Base-by-base conservation (phyloP, 2,329 filamentous ascomycete genomes). In the Colletotrichum theobromicola region DNA sequence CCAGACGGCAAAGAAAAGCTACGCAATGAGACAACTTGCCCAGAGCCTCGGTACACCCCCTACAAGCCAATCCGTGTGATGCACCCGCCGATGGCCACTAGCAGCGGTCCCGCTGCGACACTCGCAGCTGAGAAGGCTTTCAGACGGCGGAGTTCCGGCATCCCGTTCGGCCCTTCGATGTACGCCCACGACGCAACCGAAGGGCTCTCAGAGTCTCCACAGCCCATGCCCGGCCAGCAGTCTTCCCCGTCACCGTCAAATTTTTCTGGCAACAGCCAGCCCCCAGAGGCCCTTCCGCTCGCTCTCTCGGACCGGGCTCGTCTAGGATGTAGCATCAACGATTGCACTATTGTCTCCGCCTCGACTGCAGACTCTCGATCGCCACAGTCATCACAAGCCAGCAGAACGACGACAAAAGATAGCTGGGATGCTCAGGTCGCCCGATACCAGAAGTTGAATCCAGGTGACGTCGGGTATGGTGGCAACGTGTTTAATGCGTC, bases 1-100 rank as follows among this genome's bases (percentile, higher is more conserved):
- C 96, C 97, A 0, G 97, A 98, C 79, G 96, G 95, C 53, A 98
- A 98, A 81, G 96, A 98, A 84, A 96, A 93, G 80, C 88, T 99
- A 50, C 90, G 93, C 35, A 98, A 97, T 80, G 97, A 99, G 82
- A 93, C 96, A 7, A 95, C 97, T 46, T 89, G 94, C 74, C 96
- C 96, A 0, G 95, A 98, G 78, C 97, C 97, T 24, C 91, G 93
- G 24, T 99, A 95, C 81, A 94, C 93, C 70, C 88, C 93, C 2
- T 98, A 98, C 85, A 98, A 96, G 81, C 91, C 94, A 4, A 84
- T 88, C 46, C 85, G 89, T 8, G 85, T 88, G 35, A 90, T 90
- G 87, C 84, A 85, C 24, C 81, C 80, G 57, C 81, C 85, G 1
- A 78, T 80, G 4, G 81, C 81, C 5, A 78, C 77, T 2, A 80